Conservation (phyloP, 2,329 filamentous ascomycete genomes). For the Colletotrichum cordylinicola region DNA sequence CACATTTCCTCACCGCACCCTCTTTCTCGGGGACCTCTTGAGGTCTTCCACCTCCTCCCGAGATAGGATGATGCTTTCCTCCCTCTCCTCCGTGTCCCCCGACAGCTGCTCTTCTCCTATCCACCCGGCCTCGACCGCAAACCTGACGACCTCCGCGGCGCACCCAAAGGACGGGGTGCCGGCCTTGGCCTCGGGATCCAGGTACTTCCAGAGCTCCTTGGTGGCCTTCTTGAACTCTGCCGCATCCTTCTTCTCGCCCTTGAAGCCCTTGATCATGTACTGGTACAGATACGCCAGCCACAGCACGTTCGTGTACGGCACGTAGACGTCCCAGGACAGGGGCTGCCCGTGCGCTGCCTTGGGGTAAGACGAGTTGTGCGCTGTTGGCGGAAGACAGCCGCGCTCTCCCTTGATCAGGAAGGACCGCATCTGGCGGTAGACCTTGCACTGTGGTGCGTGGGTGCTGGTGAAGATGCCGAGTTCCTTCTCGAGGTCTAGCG, state of each 20-base stretch:
- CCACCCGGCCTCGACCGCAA: slow-evolving; percentile 65
- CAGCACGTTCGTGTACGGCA: slow-evolving; percentile 69
- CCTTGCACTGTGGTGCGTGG: slow-evolving; percentile 63
- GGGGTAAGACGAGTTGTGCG: slow-evolving; percentile 51
- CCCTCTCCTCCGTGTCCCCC: slow-evolving; percentile 37
- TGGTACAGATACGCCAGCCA: slow-evolving; percentile 69
- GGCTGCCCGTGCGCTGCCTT: slow-evolving; percentile 40
- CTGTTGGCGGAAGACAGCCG: slow-evolving; percentile 51
- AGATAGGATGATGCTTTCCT: slow-evolving; percentile 46
- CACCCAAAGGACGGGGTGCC: slow-evolving; percentile 57
- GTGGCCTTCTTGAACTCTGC: slow-evolving; percentile 52
- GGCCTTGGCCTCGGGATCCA: slow-evolving; percentile 56
- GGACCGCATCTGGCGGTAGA: slow-evolving; percentile 68
- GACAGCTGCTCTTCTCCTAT: slow-evolving; percentile 57
- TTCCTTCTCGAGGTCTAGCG: slow-evolving; percentile 66
- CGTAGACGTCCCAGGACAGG: slow-evolving; percentile 59
- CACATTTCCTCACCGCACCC: neutral
- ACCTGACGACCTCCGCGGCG: slow-evolving; percentile 62
- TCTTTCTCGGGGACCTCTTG: slow-evolving; percentile 6
- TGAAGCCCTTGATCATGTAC: slow-evolving; percentile 55
- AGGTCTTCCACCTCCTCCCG: slow-evolving; percentile 30
- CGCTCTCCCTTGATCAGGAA: slow-evolving; percentile 59
- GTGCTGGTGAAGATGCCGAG: slow-evolving; percentile 65
- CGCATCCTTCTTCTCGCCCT: slow-evolving; percentile 51
- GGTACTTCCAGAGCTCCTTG: slow-evolving; percentile 57